Base-by-base conservation (phyloP, 2,329 filamentous ascomycete genomes). In the Dactylonectria estremocensis region DNA sequence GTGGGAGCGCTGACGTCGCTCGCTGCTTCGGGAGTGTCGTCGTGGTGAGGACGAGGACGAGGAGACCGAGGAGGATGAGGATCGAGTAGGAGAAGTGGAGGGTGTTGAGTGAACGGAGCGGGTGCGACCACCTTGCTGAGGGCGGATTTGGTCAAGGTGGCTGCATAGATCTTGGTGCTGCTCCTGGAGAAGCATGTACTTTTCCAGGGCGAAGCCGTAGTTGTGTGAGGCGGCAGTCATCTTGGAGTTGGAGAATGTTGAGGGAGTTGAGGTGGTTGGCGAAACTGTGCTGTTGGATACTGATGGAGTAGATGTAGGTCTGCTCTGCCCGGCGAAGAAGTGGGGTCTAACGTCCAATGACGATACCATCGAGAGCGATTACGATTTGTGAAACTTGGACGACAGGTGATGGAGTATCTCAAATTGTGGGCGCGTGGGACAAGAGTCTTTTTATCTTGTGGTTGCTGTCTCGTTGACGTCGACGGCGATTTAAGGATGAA, bases 21-120 rank as follows among this genome's bases (percentile, higher is more conserved):
- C 78, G 58, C 77, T 78, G 68, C 76, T 78, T 45, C 77, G 76
- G 2, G 85, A 78, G 67, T 80, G 80, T 54, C 79, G 79, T 79
- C 83, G 75, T 81, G 87, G 74, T 83, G 87, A 81, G 82, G 89
- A 60, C 13, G 74, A 66, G 40, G 52, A 56, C 83, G 86, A 75
- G 78, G 79, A 68, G 49, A 84, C 84, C 61, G 87, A 85, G 74
- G 86, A 67, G 1, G 64, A 66, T 2, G 87, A 69, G 86, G 86
- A 78, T 82, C 91, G 77, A 79, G 88, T 83, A 76, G 86, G 88
- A 77, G 91, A 91, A 76, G 87, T 86, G 77, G 90, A 81, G 79
- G 90, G 84, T 77, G 90, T 85, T 2, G 83, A 83, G 54, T 80
- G 72, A 11, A 81, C 79, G 2, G 83, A 82, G 14, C 81, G 79